phyloP scores from a whole-genome alignment of 495 filamentous ascomycete species.

The Gamarada debralockiae region DNA sequence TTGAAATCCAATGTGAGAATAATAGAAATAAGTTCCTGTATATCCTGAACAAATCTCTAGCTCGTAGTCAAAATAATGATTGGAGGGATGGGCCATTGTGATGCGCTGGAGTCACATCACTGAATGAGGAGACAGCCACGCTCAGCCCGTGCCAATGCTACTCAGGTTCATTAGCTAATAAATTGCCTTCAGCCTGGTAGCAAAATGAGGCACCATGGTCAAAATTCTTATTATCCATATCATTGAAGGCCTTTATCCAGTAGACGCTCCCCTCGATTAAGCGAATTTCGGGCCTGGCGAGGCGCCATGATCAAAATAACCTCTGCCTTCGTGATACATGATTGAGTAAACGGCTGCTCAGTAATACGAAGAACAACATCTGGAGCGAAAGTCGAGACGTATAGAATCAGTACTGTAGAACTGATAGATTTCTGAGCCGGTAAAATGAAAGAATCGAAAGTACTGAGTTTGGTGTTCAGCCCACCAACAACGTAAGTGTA shows the following conservation, averaged over 20 bases:
- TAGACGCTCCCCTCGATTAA: constrained; percentile 42
- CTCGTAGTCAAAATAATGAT: constrained; percentile 59
- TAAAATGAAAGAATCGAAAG: neutral
- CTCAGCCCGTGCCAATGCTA: constrained; percentile 58
- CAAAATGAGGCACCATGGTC: constrained; percentile 39
- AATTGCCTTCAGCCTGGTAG: neutral
- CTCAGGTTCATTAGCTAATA: neutral
- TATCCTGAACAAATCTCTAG: constrained; percentile 39
- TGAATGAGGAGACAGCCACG: constrained; percentile 48
- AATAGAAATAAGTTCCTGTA: constrained; percentile 57
- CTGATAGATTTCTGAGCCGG: neutral
- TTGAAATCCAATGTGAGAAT: constrained; percentile 55
- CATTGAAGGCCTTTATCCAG: constrained; percentile 57
- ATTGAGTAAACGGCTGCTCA: constrained; percentile 30
- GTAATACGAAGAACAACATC: constrained; percentile 44
- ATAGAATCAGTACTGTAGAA: constrained; percentile 5
- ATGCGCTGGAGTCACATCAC: constrained; percentile 47
- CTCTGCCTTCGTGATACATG: constrained; percentile 38
- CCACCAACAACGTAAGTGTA: neutral
- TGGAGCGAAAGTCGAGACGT: constrained; percentile 38
- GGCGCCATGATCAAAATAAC: constrained; percentile 44
- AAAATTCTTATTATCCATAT: constrained; percentile 45
- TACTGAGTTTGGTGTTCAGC: neutral
- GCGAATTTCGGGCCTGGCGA: constrained; percentile 46
- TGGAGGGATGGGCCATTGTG: constrained; percentile 56